These are phyloP conservation scores for Meyerozyma athensensis DNA, from an alignment of 1,139 yeast species.

Conservation along the genomic window DNA sequence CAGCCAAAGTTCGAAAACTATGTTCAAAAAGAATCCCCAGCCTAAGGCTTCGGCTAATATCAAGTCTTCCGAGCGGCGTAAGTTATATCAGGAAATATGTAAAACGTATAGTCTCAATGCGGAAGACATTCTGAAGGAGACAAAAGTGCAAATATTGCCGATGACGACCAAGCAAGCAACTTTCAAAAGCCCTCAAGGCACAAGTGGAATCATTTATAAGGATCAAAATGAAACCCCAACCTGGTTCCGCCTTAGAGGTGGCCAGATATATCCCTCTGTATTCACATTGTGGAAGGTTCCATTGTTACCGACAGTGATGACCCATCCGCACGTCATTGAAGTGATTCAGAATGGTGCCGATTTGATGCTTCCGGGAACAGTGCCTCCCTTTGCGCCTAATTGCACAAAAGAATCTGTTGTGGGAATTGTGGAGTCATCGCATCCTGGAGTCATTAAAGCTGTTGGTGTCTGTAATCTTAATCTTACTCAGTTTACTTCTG, in stretches of 20 bases:
- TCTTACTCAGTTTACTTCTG: constrained; percentile 38
- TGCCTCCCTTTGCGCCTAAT: constrained; percentile 64
- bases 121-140: constrained; percentile 39
- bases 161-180: constrained; percentile 59
- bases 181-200: constrained; percentile 52
- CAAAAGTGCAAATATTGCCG: constrained; percentile 52
- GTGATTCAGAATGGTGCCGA: constrained; percentile 75
- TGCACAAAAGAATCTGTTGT: constrained; percentile 54
- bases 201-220: constrained; percentile 59
- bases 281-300: constrained; percentile 72
- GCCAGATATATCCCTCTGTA: constrained; percentile 61
- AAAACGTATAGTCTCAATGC: constrained; percentile 42
- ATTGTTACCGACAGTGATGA: constrained; percentile 59
- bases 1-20: too few species aligned
- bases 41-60: constrained; percentile 73
- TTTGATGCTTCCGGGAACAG: constrained; percentile 86
- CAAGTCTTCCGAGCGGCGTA: constrained; percentile 77
- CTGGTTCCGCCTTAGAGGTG: constrained; percentile 64
- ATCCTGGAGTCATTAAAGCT: constrained; percentile 67
- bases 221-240: constrained; percentile 63
- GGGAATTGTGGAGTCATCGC: constrained; percentile 59
- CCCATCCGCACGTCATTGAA: constrained; percentile 68
- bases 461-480: constrained; percentile 64
- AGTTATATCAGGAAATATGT: constrained; percentile 47
- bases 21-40: constrained; percentile 22